These are phyloP conservation scores for Fusarium nurragi DNA, from an alignment of 2,329 filamentous ascomycete genomes.

Conservation along the genomic window DNA sequence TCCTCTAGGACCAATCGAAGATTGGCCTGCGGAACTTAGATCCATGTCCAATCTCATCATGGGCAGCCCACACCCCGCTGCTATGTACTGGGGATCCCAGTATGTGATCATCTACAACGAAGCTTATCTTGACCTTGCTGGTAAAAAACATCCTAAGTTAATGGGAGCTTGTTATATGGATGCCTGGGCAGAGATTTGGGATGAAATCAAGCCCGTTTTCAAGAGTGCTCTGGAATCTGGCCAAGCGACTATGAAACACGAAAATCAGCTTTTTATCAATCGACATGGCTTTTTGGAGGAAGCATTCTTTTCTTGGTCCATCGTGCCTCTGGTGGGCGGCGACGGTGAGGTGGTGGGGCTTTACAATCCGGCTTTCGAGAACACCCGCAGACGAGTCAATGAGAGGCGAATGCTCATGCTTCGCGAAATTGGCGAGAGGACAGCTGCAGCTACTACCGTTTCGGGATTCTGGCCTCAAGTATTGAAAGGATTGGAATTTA, in stretches of 20 bases:
- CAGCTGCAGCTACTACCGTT: slow-evolving; percentile 75
- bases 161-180: slow-evolving; percentile 78
- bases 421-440: slow-evolving; percentile 79
- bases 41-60: slow-evolving; percentile 85
- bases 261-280: slow-evolving; percentile 78
- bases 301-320: slow-evolving; percentile 83
- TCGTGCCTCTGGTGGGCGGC: slow-evolving; percentile 78
- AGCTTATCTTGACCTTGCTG: slow-evolving; percentile 75
- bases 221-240: slow-evolving; percentile 73
- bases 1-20: slow-evolving; percentile 77
- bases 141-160: slow-evolving; percentile 77
- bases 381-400: slow-evolving; percentile 79
- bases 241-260: slow-evolving; percentile 85
- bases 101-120: slow-evolving; percentile 77
- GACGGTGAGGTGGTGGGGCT: slow-evolving; percentile 79
- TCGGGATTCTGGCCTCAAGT: slow-evolving; percentile 79
- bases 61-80: slow-evolving; percentile 77
- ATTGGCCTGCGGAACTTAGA: slow-evolving; percentile 76
- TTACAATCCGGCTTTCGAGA: slow-evolving; percentile 85
- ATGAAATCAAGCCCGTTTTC: slow-evolving; percentile 74
- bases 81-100: slow-evolving; percentile 82
- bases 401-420: slow-evolving; percentile 83
- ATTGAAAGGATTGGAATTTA: slow-evolving; percentile 73
- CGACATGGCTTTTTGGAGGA: slow-evolving; percentile 79
- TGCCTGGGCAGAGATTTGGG: slow-evolving; percentile 80